Evolutionary conservation across 208 protist genomes (phyloP), one percentile per base, ranked within the genome.

Genomic region (Leishmania lainsoni): DNA sequence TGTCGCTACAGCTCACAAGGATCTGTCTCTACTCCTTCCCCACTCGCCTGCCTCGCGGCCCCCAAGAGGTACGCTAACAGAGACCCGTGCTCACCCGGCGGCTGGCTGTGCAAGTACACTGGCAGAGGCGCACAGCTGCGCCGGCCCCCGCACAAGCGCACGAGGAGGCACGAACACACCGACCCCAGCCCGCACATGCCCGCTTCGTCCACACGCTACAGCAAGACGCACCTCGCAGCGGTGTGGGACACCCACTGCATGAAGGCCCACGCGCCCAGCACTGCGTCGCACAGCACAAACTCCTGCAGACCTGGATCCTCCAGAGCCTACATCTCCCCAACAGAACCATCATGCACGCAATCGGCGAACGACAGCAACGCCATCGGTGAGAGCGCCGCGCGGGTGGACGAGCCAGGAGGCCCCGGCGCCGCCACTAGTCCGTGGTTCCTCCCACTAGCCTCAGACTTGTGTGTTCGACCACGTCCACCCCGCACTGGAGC

Each of bases 351-450:
- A 3, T 58, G 17, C 54, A 58, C 16, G 54, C 54, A 10, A 5
- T 58, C 54, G 17, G 54, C 54, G 17, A 26, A 26, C 16, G 52
- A 5, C 52, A n/a, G n/a, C n/a, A n/a, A 87, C 68, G 29, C 89
- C 89, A 26, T 79, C 78, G 56, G 91, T 85, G 76, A 93, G 95
- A 97, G 58, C 0, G 91, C 87, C 17, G 86, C 86, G 26, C 84
- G 90, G 10, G 89, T 77, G 26, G 86, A 86, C 29, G 78, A 65
- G 58, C 52, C 32, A 5, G 79, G 48, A 4, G 81, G 77, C 2
- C 75, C 72, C 54, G 75, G 22, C 45, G 66, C 51, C 26, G 52
- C 45, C 89, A n/a, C n/a, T n/a, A n/a, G n/a, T n/a, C n/a, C n/a
- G n/a, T n/a, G n/a, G n/a, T n/a, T n/a, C n/a, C n/a, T n/a, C n/a